A percentile compares a stretch with the other conserved stretches of the same genome.
These are phyloP conservation scores for Monosporascus sp. DNA, from an alignment of 2,329 filamentous ascomycete species.

Conservation along the genomic window DNA sequence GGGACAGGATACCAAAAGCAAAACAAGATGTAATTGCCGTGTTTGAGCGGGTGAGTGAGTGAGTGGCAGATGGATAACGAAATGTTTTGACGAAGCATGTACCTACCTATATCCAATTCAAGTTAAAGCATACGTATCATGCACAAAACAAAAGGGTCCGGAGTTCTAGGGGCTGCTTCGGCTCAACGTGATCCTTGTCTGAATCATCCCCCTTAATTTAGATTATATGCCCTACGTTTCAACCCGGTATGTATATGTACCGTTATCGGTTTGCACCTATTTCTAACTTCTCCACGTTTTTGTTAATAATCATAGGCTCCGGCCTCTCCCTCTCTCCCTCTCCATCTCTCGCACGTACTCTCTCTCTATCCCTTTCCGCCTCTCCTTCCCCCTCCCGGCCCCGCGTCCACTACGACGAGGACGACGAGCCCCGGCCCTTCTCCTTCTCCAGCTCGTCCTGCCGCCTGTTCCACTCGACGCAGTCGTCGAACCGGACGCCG, in stretches of 20 bases:
- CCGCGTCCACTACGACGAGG: too few species aligned
- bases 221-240: too few species aligned
- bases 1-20: constrained; percentile 10
- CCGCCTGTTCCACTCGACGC: constrained; percentile 74
- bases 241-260: too few species aligned
- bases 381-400: too few species aligned
- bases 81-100: constrained; percentile 12
- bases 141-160: not conserved
- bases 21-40: not conserved
- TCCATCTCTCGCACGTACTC: too few species aligned
- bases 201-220: too few species aligned
- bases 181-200: not conserved
- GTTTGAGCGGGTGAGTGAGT: constrained; percentile 1
- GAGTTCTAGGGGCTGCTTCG: not conserved
- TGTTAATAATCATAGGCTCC: too few species aligned
- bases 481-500: constrained; percentile 83
- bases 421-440: not conserved
- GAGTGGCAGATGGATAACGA: constrained; percentile 17
- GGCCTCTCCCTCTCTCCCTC: too few species aligned
- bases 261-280: too few species aligned
- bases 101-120: constrained; percentile 14
- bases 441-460: constrained; percentile 23
- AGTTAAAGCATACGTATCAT: not conserved
- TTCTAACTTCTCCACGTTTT: too few species aligned
- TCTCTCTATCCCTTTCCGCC: too few species aligned